Evolutionary conservation across 345 rosid genomes (phyloP).

Genomic region (Eucalyptus polyanthemos): DNA sequence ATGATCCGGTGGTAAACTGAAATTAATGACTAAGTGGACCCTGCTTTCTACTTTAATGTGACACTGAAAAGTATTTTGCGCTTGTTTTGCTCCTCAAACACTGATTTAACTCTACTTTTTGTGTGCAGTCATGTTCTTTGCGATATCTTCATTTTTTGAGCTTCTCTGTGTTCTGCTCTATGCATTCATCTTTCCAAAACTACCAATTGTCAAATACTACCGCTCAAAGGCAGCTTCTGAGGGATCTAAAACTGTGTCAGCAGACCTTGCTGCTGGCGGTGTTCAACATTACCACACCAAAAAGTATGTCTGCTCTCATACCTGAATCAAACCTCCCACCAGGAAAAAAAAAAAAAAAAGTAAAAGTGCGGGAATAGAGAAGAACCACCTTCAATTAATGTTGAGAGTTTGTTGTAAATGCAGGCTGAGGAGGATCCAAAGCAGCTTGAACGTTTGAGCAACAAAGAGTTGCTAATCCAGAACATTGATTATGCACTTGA

Average conservation of each 20-base stretch:
- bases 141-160: slow-evolving; percentile 46
- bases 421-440: slow-evolving; percentile 22
- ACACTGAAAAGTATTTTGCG: neutral
- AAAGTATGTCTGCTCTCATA: neutral
- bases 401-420: neutral
- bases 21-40: neutral
- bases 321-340: neutral
- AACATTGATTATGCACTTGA: slow-evolving; percentile 55
- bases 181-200: slow-evolving; percentile 42
- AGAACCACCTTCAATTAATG: neutral
- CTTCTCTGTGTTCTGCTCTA: slow-evolving; percentile 57
- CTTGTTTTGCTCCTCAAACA: neutral
- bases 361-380: neutral
- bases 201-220: slow-evolving; percentile 73
- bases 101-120: neutral
- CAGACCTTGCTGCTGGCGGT: slow-evolving; percentile 80
- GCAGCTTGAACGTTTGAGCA: slow-evolving; percentile 24
- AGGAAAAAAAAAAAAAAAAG: neutral
- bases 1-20: neutral
- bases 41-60: neutral
- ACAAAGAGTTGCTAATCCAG: slow-evolving; percentile 27
- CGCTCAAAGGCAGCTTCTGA: slow-evolving; percentile 75
- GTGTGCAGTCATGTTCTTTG: slow-evolving; percentile 49
- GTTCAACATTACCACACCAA: slow-evolving; percentile 10
- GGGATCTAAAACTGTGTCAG: slow-evolving; percentile 74